phyloP scores from a whole-genome alignment of 495 filamentous ascomycete genomes.

The Hypoxylon perforatum region DNA sequence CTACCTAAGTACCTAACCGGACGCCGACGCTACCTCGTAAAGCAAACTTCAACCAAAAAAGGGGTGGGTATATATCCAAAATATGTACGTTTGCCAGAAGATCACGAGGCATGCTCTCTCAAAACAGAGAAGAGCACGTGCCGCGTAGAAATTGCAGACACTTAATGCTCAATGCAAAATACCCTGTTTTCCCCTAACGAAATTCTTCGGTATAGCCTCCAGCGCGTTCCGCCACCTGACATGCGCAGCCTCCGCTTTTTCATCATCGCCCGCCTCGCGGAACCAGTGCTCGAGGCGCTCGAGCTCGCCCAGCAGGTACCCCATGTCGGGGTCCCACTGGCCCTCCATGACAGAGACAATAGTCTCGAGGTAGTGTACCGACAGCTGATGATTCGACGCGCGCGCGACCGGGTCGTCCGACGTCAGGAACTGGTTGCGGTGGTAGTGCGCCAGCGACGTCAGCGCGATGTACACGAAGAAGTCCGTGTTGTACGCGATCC shows the following conservation, averaged over 20 bases:
- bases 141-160: neutral
- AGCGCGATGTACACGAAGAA: slow-evolving; percentile 46
- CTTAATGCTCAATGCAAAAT: slow-evolving; percentile 37
- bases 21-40: slow-evolving; percentile 34
- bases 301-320: slow-evolving; percentile 45
- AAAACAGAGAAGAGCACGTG: neutral
- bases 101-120: neutral
- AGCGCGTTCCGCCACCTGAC: slow-evolving; percentile 39
- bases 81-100: slow-evolving; percentile 4
- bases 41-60: neutral
- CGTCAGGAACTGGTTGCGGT: slow-evolving; percentile 35
- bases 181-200: slow-evolving; percentile 30
- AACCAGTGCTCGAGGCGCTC: slow-evolving; percentile 46
- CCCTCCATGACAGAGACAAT: slow-evolving; percentile 41
- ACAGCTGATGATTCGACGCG: slow-evolving; percentile 34
- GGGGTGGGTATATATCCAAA: slow-evolving; percentile 1
- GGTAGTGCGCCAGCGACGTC: slow-evolving; percentile 43
- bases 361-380: slow-evolving; percentile 41
- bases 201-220: slow-evolving; percentile 43
- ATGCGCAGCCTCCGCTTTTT: slow-evolving; percentile 32
- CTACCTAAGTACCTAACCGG: slow-evolving; percentile 10
- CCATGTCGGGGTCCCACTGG: slow-evolving; percentile 46
- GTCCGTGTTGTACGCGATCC: slow-evolving; percentile 43
- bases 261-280: slow-evolving; percentile 40
- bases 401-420: slow-evolving; percentile 21